Evolutionary conservation across 2,329 filamentous ascomycete genomes (phyloP), one percentile per base, ranked within the genome.

Genomic region (Neonectria coccinea): DNA sequence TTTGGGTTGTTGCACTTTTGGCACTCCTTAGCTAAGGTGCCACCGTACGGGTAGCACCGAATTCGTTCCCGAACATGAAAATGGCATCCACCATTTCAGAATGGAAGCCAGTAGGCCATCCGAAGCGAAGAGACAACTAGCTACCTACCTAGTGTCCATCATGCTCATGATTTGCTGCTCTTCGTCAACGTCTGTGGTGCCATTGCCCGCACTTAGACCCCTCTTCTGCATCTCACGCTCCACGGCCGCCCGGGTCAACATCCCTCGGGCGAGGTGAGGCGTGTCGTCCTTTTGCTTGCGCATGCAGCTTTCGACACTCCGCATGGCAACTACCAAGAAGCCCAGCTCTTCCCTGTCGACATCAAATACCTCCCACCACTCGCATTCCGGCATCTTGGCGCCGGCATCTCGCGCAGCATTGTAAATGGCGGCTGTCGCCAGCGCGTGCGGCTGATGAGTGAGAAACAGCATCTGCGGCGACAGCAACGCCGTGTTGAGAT

Each of bases 281-380:
- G 88, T 85, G 55, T 84, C 85, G 55, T 84, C 83, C 72, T 79
- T 85, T 73, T 92, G 89, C 45, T 83, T 83, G 64, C 79, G 80
- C 58, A 89, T 88, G 79, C 91, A 93, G 1, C 88, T 89, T 67
- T 91, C 89, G 59, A 97, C 82, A 73, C 94, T 97, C 66, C 89
- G 84, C 86, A 97, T 88, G 0, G 86, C 94, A 11, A 97, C 92
- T 4, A 97, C 94, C 62, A 98, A 79, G 72, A 98, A 98, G 0
- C 96, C 96, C 39, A 99, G 84, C 77, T 97, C 94, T 82, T 99
- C 96, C 55, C 96, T 86, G 73, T 97, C 94, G 8, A 96, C 92
- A 78, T 99, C 96, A 77, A 98, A 98, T 0, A 98, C 93, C 79
- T 97, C 94, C 96, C 96, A 99, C 96, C 96, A 99, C 67, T 93